Evolutionary conservation across 805 yeast genomes (phyloP), one percentile per base, ranked within the genome.

Genomic region (Candida krabiensis): DNA sequence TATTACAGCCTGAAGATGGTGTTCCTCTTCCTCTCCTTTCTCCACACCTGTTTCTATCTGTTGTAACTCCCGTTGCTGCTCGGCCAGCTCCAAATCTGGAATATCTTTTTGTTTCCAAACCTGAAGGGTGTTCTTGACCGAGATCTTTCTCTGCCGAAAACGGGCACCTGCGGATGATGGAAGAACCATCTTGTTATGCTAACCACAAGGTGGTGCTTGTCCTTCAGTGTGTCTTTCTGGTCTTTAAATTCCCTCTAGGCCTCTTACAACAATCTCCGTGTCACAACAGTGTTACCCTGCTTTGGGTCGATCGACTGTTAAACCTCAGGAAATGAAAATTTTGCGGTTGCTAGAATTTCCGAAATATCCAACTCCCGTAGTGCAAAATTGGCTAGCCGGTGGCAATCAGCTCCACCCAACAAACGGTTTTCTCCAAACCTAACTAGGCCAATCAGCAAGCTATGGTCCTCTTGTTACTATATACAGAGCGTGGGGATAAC

Each of bases 1-100:
- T 48, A 93, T 83, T 34, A 90, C 96, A 46, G 84, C 87, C 60
- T 91, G 96, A 46, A 93, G 71, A 75, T 93, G 99, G 28, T 86
- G 93, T 62, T 93, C 99, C 52, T 88, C 96, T 63, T 93, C 99
- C 63, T 93, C 99, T 50, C 86, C 88, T 60, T 93, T 93, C 56
- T 93, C 99, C 28, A 93, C 99, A 64, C 99, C 99, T 5, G 98
- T 91, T 55, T 93, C 99, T 30, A 93, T 77, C 44, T 88, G 87
- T 53, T 87, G 88, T 21, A 86, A 65, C 47, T 91, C 96, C 29
- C 98, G 78, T 60, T 85, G 95, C 52, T 81, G 85, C 41, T 79
- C 85, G 38, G 79, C 86, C 18, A 80, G 76, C 46, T 89, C 96
- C 30, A 82, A 59, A 47, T 85, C 85, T 1, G 96, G 91, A 35